phyloP scores from a whole-genome alignment of 352 stramenopile species.

The Phytophthora podocarpi region DNA sequence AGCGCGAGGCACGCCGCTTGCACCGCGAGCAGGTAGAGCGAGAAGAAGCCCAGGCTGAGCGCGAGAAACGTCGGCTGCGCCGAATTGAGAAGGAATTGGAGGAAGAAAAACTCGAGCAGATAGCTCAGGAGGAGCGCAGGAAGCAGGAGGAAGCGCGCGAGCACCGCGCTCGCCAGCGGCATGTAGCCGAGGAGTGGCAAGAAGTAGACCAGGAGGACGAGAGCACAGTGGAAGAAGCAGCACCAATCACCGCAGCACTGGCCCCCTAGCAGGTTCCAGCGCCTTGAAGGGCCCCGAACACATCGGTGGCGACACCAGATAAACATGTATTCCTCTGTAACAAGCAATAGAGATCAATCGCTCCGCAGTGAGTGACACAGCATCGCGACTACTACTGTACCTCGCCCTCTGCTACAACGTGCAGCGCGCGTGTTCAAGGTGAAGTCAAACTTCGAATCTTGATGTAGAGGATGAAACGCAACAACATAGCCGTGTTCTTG shows the following conservation, averaged over 20 bases:
- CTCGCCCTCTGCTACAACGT: no score
- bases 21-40: conserved; percentile 64
- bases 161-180: conserved; percentile 53
- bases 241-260: not conserved
- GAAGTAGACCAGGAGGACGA: conserved; percentile 25
- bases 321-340: conserved; percentile 19
- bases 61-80: conserved; percentile 58
- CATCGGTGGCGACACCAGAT: not conserved
- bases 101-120: conserved; percentile 48
- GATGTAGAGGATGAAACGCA: conserved; percentile 23
- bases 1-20: conserved; percentile 52
- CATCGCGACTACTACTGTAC: not conserved
- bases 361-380: conserved; percentile 4
- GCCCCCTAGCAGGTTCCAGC: not conserved
- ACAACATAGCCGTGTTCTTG: conserved; percentile 1
- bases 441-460: conserved; percentile 9
- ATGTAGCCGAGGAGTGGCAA: conserved; percentile 34
- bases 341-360: conserved; percentile 25
- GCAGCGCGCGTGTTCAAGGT: conserved; percentile 10
- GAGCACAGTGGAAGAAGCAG: conserved; percentile 5
- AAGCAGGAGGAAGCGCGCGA: conserved; percentile 60
- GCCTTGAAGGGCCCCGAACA: not conserved
- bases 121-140: conserved; percentile 46
- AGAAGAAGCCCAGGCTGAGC: conserved; percentile 54
- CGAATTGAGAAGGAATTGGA: conserved; percentile 68